phyloP scores from a whole-genome alignment of 2,329 filamentous ascomycete species.

The Amesomyces nigricolor region DNA sequence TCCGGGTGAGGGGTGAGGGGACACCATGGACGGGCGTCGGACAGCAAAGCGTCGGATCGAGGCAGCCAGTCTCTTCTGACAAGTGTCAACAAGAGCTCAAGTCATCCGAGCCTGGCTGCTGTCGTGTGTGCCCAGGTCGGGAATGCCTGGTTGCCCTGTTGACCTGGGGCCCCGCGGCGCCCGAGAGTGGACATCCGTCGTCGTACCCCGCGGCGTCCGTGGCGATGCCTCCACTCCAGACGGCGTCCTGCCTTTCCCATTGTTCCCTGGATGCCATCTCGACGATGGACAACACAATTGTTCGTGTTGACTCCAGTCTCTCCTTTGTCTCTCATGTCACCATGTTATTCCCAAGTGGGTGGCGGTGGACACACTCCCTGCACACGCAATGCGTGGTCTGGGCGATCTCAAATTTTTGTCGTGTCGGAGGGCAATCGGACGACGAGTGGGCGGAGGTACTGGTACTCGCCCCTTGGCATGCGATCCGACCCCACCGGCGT shows the following conservation, averaged over 20 bases:
- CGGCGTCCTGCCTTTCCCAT: no score
- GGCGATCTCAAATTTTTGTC: constrained; percentile 10
- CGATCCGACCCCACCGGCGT: constrained; percentile 21
- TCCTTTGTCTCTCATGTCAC: no score
- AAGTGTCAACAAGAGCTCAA: background rate
- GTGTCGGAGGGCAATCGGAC: constrained; percentile 21
- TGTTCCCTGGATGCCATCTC: background rate
- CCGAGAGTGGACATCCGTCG: constrained; percentile 2
- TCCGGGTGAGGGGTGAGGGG: constrained; percentile 9
- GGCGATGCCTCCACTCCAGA: background rate
- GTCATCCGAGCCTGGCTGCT: no score
- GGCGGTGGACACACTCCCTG: background rate
- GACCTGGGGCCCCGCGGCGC: constrained; percentile 8
- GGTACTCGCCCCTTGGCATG: constrained; percentile 18
- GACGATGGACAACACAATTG: background rate
- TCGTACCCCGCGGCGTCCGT: constrained; percentile 1
- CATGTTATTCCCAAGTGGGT: background rate
- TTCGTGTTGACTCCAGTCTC: no score
- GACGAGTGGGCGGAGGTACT: constrained; percentile 21
- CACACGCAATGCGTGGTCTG: background rate
- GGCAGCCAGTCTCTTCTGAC: background rate
- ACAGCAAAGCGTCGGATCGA: background rate
- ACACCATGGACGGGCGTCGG: background rate
- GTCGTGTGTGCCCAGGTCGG: background rate
- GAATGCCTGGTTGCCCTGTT: background rate